Evolutionary conservation across 1,284 basidiomycete species (phyloP).

Genomic region (Sporisorium iseilematis-ciliati): DNA sequence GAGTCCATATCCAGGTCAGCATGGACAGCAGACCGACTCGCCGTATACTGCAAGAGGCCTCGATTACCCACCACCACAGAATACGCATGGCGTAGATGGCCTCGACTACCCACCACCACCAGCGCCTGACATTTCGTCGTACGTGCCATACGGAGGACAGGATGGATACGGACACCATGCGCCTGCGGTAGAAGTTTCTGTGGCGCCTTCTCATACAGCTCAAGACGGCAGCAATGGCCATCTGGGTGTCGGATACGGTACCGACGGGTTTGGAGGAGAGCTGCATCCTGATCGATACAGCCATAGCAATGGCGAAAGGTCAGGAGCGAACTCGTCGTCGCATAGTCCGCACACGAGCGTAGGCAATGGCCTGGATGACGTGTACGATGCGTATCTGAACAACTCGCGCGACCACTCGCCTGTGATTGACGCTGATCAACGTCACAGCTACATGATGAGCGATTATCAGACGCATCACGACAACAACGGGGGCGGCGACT

Average conservation of each 20-base stretch:
- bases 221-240: slow-evolving; percentile 15
- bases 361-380: slow-evolving; percentile 31
- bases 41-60: slow-evolving; percentile 32
- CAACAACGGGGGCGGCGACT: not conserved
- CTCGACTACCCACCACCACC: slow-evolving; percentile 47
- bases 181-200: slow-evolving; percentile 25
- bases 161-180: slow-evolving; percentile 5
- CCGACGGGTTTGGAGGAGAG: slow-evolving; percentile 42
- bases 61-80: slow-evolving; percentile 48
- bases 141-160: slow-evolving; percentile 28
- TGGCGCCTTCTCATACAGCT: slow-evolving; percentile 14
- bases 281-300: slow-evolving; percentile 37
- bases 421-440: slow-evolving; percentile 28
- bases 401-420: slow-evolving; percentile 35
- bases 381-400: slow-evolving; percentile 50
- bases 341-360: slow-evolving; percentile 30
- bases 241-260: slow-evolving; percentile 30
- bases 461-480: slow-evolving; percentile 21
- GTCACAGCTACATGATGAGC: slow-evolving; percentile 52
- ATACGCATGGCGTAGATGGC: slow-evolving; percentile 43
- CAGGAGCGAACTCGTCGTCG: slow-evolving; percentile 22
- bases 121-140: slow-evolving; percentile 41
- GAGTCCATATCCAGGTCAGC: slow-evolving; percentile 17
- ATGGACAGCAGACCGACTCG: slow-evolving; percentile 15
- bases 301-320: slow-evolving; percentile 24